phyloP scores from a whole-genome alignment of 495 filamentous ascomycete genomes.

The Penicillium bialowiezense region DNA sequence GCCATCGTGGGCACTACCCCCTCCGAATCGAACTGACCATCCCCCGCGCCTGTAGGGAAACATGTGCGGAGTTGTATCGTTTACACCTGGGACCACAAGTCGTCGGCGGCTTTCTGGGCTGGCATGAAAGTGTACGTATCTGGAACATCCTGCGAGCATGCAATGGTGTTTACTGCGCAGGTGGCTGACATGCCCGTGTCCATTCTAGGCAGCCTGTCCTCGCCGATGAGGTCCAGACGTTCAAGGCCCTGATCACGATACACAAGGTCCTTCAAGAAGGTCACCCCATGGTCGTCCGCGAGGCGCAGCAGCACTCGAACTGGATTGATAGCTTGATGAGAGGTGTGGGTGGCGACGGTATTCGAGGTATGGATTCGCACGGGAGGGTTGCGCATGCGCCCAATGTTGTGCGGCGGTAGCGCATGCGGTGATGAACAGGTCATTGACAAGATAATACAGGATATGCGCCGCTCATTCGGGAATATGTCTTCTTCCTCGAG shows the following conservation, averaged over 20 bases:
- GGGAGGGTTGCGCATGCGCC: background rate
- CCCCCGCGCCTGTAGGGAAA: conserved; percentile 56
- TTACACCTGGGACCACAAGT: conserved; percentile 99
- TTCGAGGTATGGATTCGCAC: conserved; percentile 57
- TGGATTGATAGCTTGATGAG: conserved; percentile 93
- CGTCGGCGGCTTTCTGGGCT: conserved; percentile 91
- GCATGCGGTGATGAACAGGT: conserved; percentile 3
- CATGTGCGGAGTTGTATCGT: conserved; percentile 98
- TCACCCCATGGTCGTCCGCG: conserved; percentile 79
- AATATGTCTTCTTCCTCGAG: conserved; percentile 92
- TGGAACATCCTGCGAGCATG: background rate
- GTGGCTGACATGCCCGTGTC: conserved; percentile 8
- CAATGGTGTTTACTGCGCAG: background rate
- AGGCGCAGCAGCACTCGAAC: conserved; percentile 81
- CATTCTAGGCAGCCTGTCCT: conserved; percentile 79
- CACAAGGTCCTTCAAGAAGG: conserved; percentile 98
- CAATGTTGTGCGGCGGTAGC: background rate
- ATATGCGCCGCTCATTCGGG: conserved; percentile 86
- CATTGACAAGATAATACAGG: conserved; percentile 46
- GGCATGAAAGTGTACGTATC: conserved; percentile 91
- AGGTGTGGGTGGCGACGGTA: conserved; percentile 78
- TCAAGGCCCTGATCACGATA: conserved; percentile 87
- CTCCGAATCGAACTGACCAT: conserved; percentile 5
- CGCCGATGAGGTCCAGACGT: conserved; percentile 92
- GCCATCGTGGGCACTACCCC: background rate